Percentiles rank a stretch among this genome's conserved stretches.
Conservation (phyloP, 805 yeast species). For the Myxozyma neotropica region DNA sequence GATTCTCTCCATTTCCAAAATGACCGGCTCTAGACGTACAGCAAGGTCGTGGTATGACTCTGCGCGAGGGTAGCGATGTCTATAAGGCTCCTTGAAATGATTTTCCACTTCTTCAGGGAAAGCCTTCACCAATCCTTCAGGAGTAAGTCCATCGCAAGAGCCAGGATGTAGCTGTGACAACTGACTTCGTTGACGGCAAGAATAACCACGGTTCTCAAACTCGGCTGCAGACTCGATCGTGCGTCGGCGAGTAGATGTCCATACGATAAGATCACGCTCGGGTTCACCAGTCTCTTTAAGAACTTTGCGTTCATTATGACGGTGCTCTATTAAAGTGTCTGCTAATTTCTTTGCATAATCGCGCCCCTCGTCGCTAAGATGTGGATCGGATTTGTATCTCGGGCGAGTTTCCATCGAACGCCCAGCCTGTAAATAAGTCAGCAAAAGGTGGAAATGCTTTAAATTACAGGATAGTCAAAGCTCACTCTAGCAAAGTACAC, state of each 20-base stretch:
- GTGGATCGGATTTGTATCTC: conserved; percentile 75
- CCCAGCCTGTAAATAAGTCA: conserved; percentile 42
- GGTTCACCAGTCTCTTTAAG: conserved; percentile 18
- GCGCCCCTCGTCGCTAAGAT: conserved; percentile 72
- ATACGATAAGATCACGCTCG: conserved; percentile 62
- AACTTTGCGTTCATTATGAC: conserved; percentile 29
- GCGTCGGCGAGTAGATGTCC: conserved; percentile 91
- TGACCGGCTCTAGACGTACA: conserved; percentile 86
- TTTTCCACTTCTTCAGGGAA: conserved; percentile 73
- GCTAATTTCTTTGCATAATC: conserved; percentile 68
- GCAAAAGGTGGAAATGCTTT: background rate
- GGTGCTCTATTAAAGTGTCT: conserved; percentile 53
- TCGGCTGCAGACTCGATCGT: conserved; percentile 77
- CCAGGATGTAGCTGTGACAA: conserved; percentile 90
- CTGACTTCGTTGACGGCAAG: conserved; percentile 75
- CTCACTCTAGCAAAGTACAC: conserved; percentile 91
- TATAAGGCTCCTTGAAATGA: conserved; percentile 80
- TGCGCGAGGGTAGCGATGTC: conserved; percentile 86
- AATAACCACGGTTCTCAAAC: conserved; percentile 64
- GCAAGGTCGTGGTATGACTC: conserved; percentile 97
- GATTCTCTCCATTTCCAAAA: conserved; percentile 91
- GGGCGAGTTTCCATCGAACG: conserved; percentile 52
- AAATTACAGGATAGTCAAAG: conserved; percentile 38
- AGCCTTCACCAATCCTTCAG: conserved; percentile 57
- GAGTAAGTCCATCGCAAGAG: conserved; percentile 68